Evolutionary conservation across 805 yeast genomes (phyloP).

Genomic region (Starmerella stigmatis): DNA sequence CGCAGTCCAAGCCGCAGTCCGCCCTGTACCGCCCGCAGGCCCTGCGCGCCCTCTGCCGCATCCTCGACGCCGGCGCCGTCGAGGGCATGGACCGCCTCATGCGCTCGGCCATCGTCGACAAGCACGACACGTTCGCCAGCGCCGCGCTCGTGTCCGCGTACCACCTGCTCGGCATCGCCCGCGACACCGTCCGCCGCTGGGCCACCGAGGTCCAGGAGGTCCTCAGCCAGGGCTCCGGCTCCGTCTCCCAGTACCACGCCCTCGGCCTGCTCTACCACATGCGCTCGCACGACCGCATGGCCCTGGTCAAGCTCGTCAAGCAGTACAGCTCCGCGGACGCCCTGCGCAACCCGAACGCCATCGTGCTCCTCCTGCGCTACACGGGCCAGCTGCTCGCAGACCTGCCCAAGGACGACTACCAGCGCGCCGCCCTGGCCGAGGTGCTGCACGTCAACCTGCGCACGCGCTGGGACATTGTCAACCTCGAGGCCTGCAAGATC

Average conservation of each 20-base stretch:
- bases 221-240: slow-evolving; percentile 41
- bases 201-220: slow-evolving; percentile 90
- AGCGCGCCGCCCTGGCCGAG: slow-evolving; percentile 47
- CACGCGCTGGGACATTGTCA: slow-evolving; percentile 80
- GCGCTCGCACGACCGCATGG: slow-evolving; percentile 87
- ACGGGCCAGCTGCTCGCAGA: slow-evolving; percentile 38
- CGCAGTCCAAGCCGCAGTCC: slow-evolving; percentile 28
- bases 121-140: slow-evolving; percentile 73
- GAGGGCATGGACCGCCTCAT: slow-evolving; percentile 86
- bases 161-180: slow-evolving; percentile 79
- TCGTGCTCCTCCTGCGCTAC: slow-evolving; percentile 74
- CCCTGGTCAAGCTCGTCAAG: slow-evolving; percentile 78
- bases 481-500: slow-evolving; percentile 81
- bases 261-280: slow-evolving; percentile 79
- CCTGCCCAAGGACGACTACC: slow-evolving; percentile 33
- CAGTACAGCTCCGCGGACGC: slow-evolving; percentile 50
- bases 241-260: slow-evolving; percentile 92
- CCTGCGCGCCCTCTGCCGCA: slow-evolving; percentile 79
- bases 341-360: slow-evolving; percentile 71
- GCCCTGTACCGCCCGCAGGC: slow-evolving; percentile 88
- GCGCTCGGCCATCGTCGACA: slow-evolving; percentile 87
- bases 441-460: slow-evolving; percentile 60
- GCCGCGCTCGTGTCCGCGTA: slow-evolving; percentile 92
- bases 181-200: slow-evolving; percentile 87
- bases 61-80: slow-evolving; percentile 73